Conservation (phyloP, 306 rosid species). For the Vachellia collinsii region DNA sequence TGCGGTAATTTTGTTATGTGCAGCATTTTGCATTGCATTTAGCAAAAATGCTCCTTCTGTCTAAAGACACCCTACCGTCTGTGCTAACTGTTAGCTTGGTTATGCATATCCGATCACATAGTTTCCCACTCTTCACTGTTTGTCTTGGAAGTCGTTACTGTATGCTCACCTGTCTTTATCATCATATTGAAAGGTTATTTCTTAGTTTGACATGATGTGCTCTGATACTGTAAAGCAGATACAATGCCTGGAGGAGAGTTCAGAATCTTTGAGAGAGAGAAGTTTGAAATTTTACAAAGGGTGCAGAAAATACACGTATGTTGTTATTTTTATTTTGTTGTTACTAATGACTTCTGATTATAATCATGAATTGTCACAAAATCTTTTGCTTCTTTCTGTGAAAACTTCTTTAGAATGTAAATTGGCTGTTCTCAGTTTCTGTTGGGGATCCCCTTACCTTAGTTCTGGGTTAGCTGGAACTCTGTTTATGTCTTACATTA, state of each 20-base stretch:
- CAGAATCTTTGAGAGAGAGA: slow-evolving; percentile 94
- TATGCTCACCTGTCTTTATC: background rate
- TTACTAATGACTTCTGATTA: slow-evolving; percentile 12
- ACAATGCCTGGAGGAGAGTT: slow-evolving; percentile 97
- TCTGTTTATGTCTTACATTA: background rate
- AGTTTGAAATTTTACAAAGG: slow-evolving; percentile 94
- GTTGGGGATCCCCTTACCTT: background rate
- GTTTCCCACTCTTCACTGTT: background rate
- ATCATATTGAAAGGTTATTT: slow-evolving; percentile 28
- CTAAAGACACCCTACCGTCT: background rate
- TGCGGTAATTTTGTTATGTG: slow-evolving; percentile 10
- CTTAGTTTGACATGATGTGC: slow-evolving; percentile 28
- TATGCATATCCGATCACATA: background rate
- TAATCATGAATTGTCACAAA: slow-evolving; percentile 4
- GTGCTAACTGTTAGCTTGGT: background rate
- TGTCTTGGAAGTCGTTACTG: slow-evolving; percentile 10
- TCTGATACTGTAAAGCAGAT: slow-evolving; percentile 62
- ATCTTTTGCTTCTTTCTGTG: slow-evolving; percentile 18
- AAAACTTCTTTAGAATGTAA: slow-evolving; percentile 16
- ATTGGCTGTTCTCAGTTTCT: background rate
- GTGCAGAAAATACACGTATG: slow-evolving; percentile 99
- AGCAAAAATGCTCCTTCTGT: slow-evolving; percentile 12
- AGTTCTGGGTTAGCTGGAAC: slow-evolving; percentile 1
- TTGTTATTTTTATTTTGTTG: slow-evolving; percentile 25
- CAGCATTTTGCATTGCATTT: background rate